These are phyloP conservation scores for Dendrobium catenatum DNA, from an alignment of 106 monocot species.

Conservation along the genomic window DNA sequence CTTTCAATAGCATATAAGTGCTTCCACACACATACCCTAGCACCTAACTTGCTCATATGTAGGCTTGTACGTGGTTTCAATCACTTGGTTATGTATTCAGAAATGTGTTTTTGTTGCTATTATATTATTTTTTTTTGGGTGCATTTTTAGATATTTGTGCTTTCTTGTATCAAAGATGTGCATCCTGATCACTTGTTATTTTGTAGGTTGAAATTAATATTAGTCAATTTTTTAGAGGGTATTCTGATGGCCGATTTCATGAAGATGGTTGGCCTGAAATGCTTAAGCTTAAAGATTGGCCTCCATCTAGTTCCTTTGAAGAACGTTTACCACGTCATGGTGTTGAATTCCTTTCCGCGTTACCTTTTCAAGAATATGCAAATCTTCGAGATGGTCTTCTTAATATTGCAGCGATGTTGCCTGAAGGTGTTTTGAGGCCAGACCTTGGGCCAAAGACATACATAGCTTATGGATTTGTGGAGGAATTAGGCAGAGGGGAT, in stretches of 20 bases:
- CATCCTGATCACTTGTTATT: neutral
- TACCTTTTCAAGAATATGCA: constrained; percentile 22
- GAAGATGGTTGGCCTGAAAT: constrained; percentile 15
- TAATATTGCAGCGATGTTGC: constrained; percentile 17
- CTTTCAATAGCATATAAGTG: no score
- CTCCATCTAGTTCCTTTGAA: constrained; percentile 13
- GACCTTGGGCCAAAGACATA: constrained; percentile 23
- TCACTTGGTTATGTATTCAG: neutral
- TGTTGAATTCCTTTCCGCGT: constrained; percentile 14
- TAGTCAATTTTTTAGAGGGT: constrained; percentile 15
- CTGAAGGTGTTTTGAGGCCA: constrained; percentile 14
- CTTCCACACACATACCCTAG: no score
- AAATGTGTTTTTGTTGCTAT: neutral
- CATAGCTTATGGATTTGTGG: constrained; percentile 18
- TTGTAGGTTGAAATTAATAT: constrained; percentile 22
- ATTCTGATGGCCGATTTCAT: constrained; percentile 1
- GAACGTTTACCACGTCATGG: constrained; percentile 14
- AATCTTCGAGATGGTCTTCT: constrained; percentile 13
- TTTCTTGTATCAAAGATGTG: neutral
- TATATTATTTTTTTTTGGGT: neutral
- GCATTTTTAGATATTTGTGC: neutral
- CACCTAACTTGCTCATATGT: no score
- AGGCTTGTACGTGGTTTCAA: no score
- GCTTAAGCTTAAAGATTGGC: constrained; percentile 27
- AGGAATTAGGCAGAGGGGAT: constrained; percentile 20